Evolutionary conservation across 257 asterid genomes (phyloP).

Genomic region (Paulownia fortunei): DNA sequence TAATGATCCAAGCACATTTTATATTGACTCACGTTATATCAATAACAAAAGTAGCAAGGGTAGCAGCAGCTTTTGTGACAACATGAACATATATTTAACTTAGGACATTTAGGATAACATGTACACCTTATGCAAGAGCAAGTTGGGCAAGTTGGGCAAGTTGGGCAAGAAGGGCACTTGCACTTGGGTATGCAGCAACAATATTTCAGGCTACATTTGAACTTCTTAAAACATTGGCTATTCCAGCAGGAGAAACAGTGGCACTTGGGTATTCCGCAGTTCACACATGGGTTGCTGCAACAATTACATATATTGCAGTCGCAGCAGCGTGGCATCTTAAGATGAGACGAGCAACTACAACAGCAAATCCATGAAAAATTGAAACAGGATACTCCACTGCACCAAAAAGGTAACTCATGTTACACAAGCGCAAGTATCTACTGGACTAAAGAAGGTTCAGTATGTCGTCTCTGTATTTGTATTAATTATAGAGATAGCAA

Average conservation of each 20-base stretch:
- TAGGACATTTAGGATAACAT: slow-evolving; percentile 46
- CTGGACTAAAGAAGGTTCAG: not conserved
- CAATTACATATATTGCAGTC: slow-evolving; percentile 34
- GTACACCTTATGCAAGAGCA: slow-evolving; percentile 44
- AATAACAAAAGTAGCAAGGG: slow-evolving; percentile 67
- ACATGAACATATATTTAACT: slow-evolving; percentile 55
- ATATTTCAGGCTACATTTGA: slow-evolving; percentile 48
- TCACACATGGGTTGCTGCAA: slow-evolving; percentile 47
- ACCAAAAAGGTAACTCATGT: slow-evolving; percentile 8
- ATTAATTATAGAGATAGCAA: no score
- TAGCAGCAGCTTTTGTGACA: slow-evolving; percentile 57
- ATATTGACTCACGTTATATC: slow-evolving; percentile 28
- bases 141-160: slow-evolving; percentile 42
- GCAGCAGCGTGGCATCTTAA: slow-evolving; percentile 44
- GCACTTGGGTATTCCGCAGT: slow-evolving; percentile 56
- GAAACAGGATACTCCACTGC: slow-evolving; percentile 66
- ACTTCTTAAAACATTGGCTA: slow-evolving; percentile 44
- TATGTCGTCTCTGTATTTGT: no score
- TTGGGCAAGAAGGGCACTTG: slow-evolving; percentile 45
- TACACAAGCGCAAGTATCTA: not conserved
- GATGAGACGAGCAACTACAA: slow-evolving; percentile 39
- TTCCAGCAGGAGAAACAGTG: slow-evolving; percentile 43
- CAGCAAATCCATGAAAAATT: slow-evolving; percentile 62
- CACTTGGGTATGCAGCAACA: slow-evolving; percentile 51
- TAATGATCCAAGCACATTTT: slow-evolving; percentile 7